A percentile compares a stretch with the other conserved stretches of the same genome.
Evolutionary conservation across 768 basidiomycete genomes (phyloP).

Genomic region (Pleurotus platypus): DNA sequence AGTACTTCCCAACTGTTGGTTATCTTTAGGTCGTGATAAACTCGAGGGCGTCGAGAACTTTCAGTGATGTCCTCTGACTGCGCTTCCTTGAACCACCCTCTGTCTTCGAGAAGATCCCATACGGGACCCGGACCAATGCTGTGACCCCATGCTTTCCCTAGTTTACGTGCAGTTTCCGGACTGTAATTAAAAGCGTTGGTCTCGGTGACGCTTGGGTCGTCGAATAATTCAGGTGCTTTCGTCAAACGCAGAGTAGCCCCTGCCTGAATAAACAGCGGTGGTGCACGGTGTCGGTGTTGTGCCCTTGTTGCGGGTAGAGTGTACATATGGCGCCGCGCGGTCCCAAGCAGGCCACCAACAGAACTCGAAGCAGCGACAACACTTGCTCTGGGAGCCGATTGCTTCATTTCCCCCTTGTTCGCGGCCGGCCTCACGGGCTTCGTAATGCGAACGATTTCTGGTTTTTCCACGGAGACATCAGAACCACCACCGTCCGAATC

Average conservation of each 20-base stretch:
- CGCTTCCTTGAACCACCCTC: constrained; percentile 75
- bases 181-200: constrained; percentile 58
- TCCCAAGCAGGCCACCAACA: constrained; percentile 24
- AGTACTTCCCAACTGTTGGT: constrained; percentile 44
- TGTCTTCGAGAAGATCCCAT: constrained; percentile 78
- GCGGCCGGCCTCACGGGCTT: constrained; percentile 19
- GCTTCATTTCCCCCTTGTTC: constrained; percentile 25
- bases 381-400: constrained; percentile 12
- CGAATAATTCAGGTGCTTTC: constrained; percentile 35
- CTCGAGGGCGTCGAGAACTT: constrained; percentile 52
- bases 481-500: constrained; percentile 16
- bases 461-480: constrained; percentile 3
- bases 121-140: constrained; percentile 74
- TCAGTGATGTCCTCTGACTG: constrained; percentile 33
- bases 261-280: constrained; percentile 52
- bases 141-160: constrained; percentile 69
- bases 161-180: constrained; percentile 44
- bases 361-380: constrained; percentile 5
- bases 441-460: not conserved
- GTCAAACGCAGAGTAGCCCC: constrained; percentile 59
- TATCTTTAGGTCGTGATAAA: constrained; percentile 43
- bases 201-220: constrained; percentile 30
- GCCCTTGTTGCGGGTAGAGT: constrained; percentile 60
- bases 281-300: constrained; percentile 71
- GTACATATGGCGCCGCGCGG: constrained; percentile 49